phyloP scores from a whole-genome alignment of 768 basidiomycete species.

The Tylopilus sp. region DNA sequence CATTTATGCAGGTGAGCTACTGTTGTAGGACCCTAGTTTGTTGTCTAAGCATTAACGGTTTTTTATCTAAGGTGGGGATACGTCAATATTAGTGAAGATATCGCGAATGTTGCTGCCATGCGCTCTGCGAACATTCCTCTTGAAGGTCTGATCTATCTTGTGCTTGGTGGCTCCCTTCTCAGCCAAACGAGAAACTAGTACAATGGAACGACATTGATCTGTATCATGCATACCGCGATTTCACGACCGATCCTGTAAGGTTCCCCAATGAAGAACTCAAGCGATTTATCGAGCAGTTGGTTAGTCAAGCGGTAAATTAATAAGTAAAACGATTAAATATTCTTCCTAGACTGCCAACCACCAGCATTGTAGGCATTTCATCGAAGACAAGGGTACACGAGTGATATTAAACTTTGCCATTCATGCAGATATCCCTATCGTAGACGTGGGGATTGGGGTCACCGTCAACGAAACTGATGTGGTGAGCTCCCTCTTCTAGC shows the following conservation, averaged over 20 bases:
- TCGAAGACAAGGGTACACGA: not conserved
- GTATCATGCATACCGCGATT: conserved; percentile 66
- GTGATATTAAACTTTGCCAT: not conserved
- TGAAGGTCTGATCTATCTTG: conserved; percentile 45
- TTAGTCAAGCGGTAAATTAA: conserved; percentile 29
- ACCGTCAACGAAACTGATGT: conserved; percentile 58
- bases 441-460: conserved; percentile 60
- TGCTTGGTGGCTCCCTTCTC: not conserved
- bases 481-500: conserved; percentile 37
- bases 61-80: conserved; percentile 41
- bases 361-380: conserved; percentile 26
- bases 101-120: conserved; percentile 54
- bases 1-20: conserved; percentile 58
- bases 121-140: conserved; percentile 70
- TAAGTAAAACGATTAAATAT: conserved; percentile 1
- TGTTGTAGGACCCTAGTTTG: not conserved
- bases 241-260: conserved; percentile 62
- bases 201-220: conserved; percentile 82
- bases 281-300: conserved; percentile 54
- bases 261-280: conserved; percentile 55
- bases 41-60: not conserved
- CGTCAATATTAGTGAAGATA: conserved; percentile 51
- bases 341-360: conserved; percentile 21
- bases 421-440: conserved; percentile 59
- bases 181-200: conserved; percentile 33